Evolutionary conservation across 306 rosid genomes (phyloP), one percentile per base, ranked within the genome.

Genomic region (Alnus rubra): DNA sequence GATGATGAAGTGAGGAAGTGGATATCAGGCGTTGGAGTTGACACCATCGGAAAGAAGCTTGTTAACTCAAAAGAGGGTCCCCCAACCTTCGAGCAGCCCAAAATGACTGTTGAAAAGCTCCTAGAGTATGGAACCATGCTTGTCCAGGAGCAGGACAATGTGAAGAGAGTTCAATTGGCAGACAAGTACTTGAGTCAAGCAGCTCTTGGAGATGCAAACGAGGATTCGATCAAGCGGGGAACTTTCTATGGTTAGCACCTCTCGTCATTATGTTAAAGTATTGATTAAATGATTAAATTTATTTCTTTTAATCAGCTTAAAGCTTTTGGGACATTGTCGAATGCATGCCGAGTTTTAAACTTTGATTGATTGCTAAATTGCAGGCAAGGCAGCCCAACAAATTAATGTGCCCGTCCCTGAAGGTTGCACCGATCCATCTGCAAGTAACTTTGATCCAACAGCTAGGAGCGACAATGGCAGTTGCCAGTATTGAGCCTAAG

Each of bases 391-490:
- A 77, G 97, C 94, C 1, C 93, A 90, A 18, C 93, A 91, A 79
- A 76, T 90, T 48, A 53, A 8, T 19, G 2, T 91, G 78, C 97
- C 92, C 2, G 74, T 91, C 53, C 92, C 95, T 35, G 92, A 87
- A 85, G 93, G 92, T 28, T 90, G 93, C 55, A 91, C 93, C 3
- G 94, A 93, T 84, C 94, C 81, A 73, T 87, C 14, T 78, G 98
- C 90, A 31, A 0, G 1, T 42, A 93, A 89, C 88, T 93, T 79
- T 69, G 95, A 88, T 76, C 97, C 98, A 78, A 93, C 90, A 53
- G 95, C 97, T 11, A 90, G 93, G 82, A 93, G 94, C 72, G 97
- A 93, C 73, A 92, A 93, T 82, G 96, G 97, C 48, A 86, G 82
- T 77, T 93, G 95, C 79, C 15, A 31, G 47, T 90, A 85, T 85